phyloP scores from a whole-genome alignment of 257 asterid genomes.

The Phtheirospermum japonicum region DNA sequence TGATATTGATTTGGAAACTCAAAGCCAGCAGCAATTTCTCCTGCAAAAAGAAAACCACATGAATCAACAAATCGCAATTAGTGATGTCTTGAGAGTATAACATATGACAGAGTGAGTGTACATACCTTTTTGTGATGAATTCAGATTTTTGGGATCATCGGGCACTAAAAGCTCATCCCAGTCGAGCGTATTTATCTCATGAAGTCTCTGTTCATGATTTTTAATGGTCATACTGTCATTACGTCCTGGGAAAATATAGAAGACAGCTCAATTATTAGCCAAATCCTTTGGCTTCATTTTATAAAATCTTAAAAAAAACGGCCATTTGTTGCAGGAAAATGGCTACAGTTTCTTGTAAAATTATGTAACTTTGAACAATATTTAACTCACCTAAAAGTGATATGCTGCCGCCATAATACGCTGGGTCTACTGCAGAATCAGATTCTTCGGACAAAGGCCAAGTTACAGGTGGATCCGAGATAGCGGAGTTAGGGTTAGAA shows the following conservation, averaged over 20 bases:
- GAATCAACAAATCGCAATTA: slow-evolving; percentile 18
- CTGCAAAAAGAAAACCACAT: slow-evolving; percentile 36
- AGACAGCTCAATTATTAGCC: slow-evolving; percentile 25
- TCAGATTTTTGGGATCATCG: slow-evolving; percentile 51
- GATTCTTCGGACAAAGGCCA: slow-evolving; percentile 48
- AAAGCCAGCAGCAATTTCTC: slow-evolving; percentile 44
- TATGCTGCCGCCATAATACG: slow-evolving; percentile 28
- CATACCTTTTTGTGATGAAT: slow-evolving; percentile 58
- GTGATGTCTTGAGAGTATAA: slow-evolving; percentile 14
- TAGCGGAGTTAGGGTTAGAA: slow-evolving; percentile 40
- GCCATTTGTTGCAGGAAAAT: background rate
- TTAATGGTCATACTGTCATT: slow-evolving; percentile 40
- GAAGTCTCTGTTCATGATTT: slow-evolving; percentile 72
- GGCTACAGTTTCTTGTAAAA: background rate
- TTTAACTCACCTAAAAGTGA: slow-evolving; percentile 42
- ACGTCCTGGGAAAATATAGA: slow-evolving; percentile 46
- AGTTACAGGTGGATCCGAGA: slow-evolving; percentile 37
- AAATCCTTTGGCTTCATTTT: slow-evolving; percentile 15
- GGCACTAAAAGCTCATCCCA: slow-evolving; percentile 95
- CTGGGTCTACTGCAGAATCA: slow-evolving; percentile 38
- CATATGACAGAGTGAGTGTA: background rate
- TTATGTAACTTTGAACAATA: slow-evolving; percentile 19
- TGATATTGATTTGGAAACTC: slow-evolving; percentile 47
- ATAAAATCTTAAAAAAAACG: background rate
- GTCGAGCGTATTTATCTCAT: slow-evolving; percentile 87